Base-by-base conservation (phyloP, 805 yeast species). In the Sugiyamaella qingdaonensis region DNA sequence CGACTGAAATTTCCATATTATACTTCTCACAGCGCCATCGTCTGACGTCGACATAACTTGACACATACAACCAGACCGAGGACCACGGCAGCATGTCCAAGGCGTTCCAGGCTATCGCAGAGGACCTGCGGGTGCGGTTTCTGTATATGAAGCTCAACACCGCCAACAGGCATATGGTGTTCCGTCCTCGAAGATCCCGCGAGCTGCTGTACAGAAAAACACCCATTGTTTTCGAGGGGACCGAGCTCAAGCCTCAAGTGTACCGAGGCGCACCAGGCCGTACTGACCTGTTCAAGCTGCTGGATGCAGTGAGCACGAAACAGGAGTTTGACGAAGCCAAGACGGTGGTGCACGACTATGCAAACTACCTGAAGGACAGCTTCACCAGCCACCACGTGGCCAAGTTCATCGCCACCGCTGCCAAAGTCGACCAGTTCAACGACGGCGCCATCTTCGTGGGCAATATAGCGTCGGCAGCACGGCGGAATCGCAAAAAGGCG, bases 241-340 rank as follows among this genome's bases (percentile, higher is more conserved):
- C 51, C 43, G 37, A 35, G 7, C 53, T 61, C 31, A 37, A 50
- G 44, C 68, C 68, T 4, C 51, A 55, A 21, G 29, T 21, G 35
- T 66, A 59, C 46, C 55, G 54, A 13, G 70, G 68, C 10, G 49
- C 54, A 8, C 68, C 68, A 10, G 53, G 63, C 2, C 44, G 33
- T 21, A 56, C 52, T 19, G 64, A 63, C 35, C 51, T 63, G 48
- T 51, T 52, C 29, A 49, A 48, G 24, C 46, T 63, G 13, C 53
- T 61, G 21, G 53, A 50, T 18, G 46, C 53, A 2, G 46, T 59
- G 33, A 39, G 55, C 14, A 54, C 56, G 4, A 34, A 42, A 10
- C 67, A 59, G 34, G 62, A 62, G 10, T 54, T 39, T 8, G 43
- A 16, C 11, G 43, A 14, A 14, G 43, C 43, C 21, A 39, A 39